phyloP scores from a whole-genome alignment of 495 filamentous ascomycete genomes.

The Penicillium ucsense region DNA sequence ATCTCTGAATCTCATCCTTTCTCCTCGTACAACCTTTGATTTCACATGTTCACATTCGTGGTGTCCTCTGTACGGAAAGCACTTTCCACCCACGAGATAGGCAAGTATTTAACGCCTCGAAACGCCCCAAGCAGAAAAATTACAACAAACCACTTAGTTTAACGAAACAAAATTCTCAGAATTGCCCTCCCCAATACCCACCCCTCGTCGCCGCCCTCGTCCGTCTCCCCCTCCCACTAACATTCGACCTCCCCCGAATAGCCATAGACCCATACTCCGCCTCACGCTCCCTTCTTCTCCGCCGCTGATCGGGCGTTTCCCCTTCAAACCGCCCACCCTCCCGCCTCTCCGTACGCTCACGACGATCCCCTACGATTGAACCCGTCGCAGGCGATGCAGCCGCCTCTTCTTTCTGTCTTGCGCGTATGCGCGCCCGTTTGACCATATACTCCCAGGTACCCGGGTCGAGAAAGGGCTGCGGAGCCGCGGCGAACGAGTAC shows the following conservation, averaged over 20 bases:
- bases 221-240: slow-evolving; percentile 13
- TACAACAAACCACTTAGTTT: background rate
- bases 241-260: slow-evolving; percentile 19
- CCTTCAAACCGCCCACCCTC: background rate
- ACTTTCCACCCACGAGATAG: too few species aligned
- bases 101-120: too few species aligned
- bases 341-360: background rate
- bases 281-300: slow-evolving; percentile 13
- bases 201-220: slow-evolving; percentile 5
- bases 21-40: too few species aligned
- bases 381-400: background rate
- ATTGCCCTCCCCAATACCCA: slow-evolving; percentile 6
- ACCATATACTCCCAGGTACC: slow-evolving; percentile 15
- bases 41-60: too few species aligned
- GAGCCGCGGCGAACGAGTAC: slow-evolving; percentile 7
- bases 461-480: slow-evolving; percentile 20
- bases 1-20: background rate
- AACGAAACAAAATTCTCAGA: background rate
- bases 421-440: slow-evolving; percentile 1
- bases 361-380: background rate
- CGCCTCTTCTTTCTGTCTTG: background rate
- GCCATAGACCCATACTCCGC: slow-evolving; percentile 26
- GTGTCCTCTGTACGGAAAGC: too few species aligned
- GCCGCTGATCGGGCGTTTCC: slow-evolving; percentile 10
- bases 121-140: too few species aligned